Percentiles rank a stretch among this genome's conserved stretches.
These are phyloP conservation scores for Nothophytophthora sp. DNA, from an alignment of 352 stramenopile genomes.

Conservation along the genomic window DNA sequence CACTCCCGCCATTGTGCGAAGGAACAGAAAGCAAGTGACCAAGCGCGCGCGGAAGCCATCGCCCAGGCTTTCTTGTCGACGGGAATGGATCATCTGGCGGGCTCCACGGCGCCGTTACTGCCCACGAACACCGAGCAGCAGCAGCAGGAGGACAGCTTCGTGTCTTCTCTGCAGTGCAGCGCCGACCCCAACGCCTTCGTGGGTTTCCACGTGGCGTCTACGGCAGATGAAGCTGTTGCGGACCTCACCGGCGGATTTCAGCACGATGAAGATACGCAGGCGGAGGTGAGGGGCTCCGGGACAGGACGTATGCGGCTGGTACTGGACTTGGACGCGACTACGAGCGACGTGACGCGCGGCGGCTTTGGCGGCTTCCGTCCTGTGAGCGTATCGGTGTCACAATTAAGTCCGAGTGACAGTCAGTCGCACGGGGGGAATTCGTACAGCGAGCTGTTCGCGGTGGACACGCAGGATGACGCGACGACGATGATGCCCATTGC, in stretches of 20 bases:
- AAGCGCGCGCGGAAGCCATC: background rate
- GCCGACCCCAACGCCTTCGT: slow-evolving; percentile 62
- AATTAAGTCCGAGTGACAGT: slow-evolving; percentile 21
- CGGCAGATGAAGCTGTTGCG: slow-evolving; percentile 7
- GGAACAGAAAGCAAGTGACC: background rate
- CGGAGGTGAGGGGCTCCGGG: background rate
- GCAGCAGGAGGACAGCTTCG: slow-evolving; percentile 37
- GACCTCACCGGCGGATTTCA: background rate
- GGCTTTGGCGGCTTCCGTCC: slow-evolving; percentile 10
- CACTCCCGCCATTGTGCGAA: background rate
- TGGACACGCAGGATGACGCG: slow-evolving; percentile 57
- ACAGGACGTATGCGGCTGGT: slow-evolving; percentile 28
- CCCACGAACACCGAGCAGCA: slow-evolving; percentile 13
- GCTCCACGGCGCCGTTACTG: slow-evolving; percentile 36
- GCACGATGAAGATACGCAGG: slow-evolving; percentile 8
- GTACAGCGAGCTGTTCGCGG: slow-evolving; percentile 50
- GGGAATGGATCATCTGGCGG: slow-evolving; percentile 29
- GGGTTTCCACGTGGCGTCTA: slow-evolving; percentile 27
- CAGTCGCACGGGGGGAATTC: slow-evolving; percentile 22
- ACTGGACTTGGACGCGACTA: slow-evolving; percentile 28
- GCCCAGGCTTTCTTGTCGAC: too few species aligned
- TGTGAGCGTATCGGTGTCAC: background rate
- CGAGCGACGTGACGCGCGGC: slow-evolving; percentile 1
- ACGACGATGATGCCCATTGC: background rate
- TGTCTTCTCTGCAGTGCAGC: slow-evolving; percentile 57